phyloP scores from a whole-genome alignment of 2,329 filamentous ascomycete genomes.

The Penicillium thymicola region DNA sequence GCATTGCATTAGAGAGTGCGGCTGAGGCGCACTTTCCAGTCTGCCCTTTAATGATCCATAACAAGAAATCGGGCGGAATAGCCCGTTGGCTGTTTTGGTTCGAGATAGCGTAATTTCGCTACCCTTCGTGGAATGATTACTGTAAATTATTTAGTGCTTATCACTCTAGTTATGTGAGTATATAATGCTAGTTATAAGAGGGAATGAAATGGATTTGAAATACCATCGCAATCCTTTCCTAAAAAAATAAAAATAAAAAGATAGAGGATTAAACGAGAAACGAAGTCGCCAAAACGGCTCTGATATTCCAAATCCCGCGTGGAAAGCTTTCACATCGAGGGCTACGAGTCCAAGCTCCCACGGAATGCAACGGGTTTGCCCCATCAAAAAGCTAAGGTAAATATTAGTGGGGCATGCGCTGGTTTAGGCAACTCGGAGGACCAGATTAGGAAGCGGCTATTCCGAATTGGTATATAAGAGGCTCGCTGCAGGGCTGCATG shows the following conservation, averaged over 20 bases:
- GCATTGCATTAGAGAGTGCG: constrained; percentile 9
- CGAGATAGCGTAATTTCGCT: background rate
- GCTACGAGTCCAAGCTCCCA: constrained; percentile 16
- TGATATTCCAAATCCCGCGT: constrained; percentile 13
- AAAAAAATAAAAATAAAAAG: too few relatives aligned
- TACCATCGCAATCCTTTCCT: background rate
- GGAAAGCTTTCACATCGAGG: background rate
- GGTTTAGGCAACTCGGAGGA: constrained; percentile 15
- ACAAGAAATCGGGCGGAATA: background rate
- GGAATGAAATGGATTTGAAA: background rate
- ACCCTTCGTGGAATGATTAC: background rate
- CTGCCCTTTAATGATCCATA: background rate
- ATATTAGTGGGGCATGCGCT: background rate
- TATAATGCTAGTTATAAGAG: background rate
- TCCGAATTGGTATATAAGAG: background rate
- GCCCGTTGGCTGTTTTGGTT: background rate
- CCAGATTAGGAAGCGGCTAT: constrained; percentile 5
- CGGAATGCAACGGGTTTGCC: constrained; percentile 20
- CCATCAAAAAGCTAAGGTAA: constrained; percentile 8
- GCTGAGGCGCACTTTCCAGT: constrained; percentile 12
- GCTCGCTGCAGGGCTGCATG: background rate
- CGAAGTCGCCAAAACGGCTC: background rate
- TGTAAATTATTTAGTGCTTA: background rate
- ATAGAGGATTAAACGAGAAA: background rate
- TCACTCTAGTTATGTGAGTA: background rate